Evolutionary conservation across 208 protist genomes (phyloP).

Genomic region (Endotrypanum monterogeii): DNA sequence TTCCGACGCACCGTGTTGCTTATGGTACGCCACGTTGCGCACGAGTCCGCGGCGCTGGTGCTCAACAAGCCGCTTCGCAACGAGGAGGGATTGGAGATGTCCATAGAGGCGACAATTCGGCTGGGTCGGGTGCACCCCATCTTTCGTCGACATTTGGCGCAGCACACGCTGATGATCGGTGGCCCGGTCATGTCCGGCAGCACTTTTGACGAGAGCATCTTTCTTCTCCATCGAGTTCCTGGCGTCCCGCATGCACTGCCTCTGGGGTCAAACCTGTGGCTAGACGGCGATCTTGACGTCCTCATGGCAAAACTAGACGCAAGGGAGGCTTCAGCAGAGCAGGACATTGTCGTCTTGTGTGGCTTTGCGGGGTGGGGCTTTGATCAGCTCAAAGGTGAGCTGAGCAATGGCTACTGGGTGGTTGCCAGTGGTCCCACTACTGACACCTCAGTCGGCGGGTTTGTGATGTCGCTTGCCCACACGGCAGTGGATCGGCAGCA

Average conservation of each 20-base stretch:
- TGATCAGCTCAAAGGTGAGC: conserved; percentile 77
- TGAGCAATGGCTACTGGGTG: conserved; percentile 72
- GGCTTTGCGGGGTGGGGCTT: conserved; percentile 81
- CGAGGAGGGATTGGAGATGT: conserved; percentile 50
- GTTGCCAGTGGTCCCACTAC: conserved; percentile 36
- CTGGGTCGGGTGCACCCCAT: conserved; percentile 64
- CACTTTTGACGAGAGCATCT: conserved; percentile 66
- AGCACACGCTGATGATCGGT: conserved; percentile 79
- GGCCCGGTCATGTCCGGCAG: conserved; percentile 73
- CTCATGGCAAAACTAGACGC: conserved; percentile 63
- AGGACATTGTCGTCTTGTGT: conserved; percentile 77
- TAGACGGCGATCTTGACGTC: conserved; percentile 73
- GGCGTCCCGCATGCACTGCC: conserved; percentile 63
- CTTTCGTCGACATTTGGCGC: conserved; percentile 51
- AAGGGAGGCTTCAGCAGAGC: conserved; percentile 42
- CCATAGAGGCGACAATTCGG: conserved; percentile 46
- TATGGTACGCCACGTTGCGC: conserved; percentile 57
- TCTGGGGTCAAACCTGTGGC: conserved; percentile 58
- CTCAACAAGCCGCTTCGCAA: conserved; percentile 76
- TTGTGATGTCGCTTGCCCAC: conserved; percentile 58
- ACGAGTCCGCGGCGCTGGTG: conserved; percentile 68
- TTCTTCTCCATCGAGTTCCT: conserved; percentile 73
- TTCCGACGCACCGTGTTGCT: conserved; percentile 71
- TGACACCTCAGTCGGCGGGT: conserved; percentile 41
- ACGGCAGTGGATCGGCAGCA: conserved; percentile 18